Conservation (phyloP, 768 basidiomycete genomes). For the Coprinopsis strossmayeri region DNA sequence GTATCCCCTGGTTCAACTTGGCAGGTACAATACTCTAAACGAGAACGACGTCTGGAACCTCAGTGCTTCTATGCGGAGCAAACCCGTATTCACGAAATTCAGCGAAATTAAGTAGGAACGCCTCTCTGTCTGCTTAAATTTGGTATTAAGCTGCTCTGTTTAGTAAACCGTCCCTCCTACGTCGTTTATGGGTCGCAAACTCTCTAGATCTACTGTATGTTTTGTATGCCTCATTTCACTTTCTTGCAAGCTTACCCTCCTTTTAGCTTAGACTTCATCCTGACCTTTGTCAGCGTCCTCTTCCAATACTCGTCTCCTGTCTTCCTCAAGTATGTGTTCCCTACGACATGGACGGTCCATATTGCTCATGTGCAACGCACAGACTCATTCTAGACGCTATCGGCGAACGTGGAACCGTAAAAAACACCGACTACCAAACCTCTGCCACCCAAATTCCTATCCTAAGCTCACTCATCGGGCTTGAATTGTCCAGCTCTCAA, state of each 20-base stretch:
- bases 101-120: constrained; percentile 26
- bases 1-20: constrained; percentile 50
- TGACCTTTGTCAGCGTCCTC: constrained; percentile 63
- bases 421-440: neutral
- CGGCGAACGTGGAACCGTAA: constrained; percentile 17
- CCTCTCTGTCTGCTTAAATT: neutral
- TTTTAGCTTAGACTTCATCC: constrained; percentile 50
- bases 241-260: constrained; percentile 2
- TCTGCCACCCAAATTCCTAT: neutral
- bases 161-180: constrained; percentile 34
- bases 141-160: neutral
- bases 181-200: constrained; percentile 38
- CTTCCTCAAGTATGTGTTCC: constrained; percentile 62
- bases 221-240: neutral
- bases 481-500: constrained; percentile 35
- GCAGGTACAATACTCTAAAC: constrained; percentile 48
- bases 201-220: constrained; percentile 39
- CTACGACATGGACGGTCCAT: neutral
- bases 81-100: constrained; percentile 55
- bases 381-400: constrained; percentile 59
- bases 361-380: neutral
- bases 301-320: constrained; percentile 81
- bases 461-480: neutral
- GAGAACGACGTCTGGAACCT: constrained; percentile 70
- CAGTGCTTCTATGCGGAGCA: constrained; percentile 61